Evolutionary conservation across 2,329 filamentous ascomycete genomes (phyloP), one percentile per base, ranked within the genome.

Genomic region (Neonectria ditissima): DNA sequence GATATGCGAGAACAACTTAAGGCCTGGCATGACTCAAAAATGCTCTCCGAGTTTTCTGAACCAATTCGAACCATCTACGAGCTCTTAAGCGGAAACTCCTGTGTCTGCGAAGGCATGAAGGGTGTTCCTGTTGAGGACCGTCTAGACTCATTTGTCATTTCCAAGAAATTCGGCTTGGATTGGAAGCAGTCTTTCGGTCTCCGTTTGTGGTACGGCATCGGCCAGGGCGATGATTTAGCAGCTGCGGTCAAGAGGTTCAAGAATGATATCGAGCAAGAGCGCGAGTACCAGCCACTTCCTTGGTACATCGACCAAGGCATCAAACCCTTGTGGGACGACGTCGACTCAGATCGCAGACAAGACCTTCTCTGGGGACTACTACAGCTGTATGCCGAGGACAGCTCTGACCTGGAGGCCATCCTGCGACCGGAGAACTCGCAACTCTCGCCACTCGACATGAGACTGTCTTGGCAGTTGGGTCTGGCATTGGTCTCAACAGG

Each of bases 141-240:
- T 47, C 86, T 91, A 41, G 86, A 90, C 14, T 91, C 91, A 0
- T 97, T 99, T 75, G 86, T 89, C 57, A 92, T 99, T 68, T 92
- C 93, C 1, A 87, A 92, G 72, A 90, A 90, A 50, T 99, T 97
- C 76, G 89, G 89, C 5, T 84, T 99, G 37, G 92, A 97, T 76
- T 99, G 96, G 96, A 90, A 93, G 77, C 94, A 97, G 75, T 91
- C 94, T 0, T 97, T 99, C 77, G 95, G 93, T 11, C 84, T 99
- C 53, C 89, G 94, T 45, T 83, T 99, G 2, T 98, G 94, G 92
- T 99, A 97, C 77, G 90, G 90, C 47, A 92, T 89, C 43, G 84
- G 87, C 2, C 82, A 87, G 34, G 84, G 89, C 41, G 91, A 94
- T 47, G 86, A 89, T 37, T 84, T 97, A 45, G 87, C 90, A 9